phyloP scores from a whole-genome alignment of 176 grass and related monocot species.

The Zoysia pacifica region DNA sequence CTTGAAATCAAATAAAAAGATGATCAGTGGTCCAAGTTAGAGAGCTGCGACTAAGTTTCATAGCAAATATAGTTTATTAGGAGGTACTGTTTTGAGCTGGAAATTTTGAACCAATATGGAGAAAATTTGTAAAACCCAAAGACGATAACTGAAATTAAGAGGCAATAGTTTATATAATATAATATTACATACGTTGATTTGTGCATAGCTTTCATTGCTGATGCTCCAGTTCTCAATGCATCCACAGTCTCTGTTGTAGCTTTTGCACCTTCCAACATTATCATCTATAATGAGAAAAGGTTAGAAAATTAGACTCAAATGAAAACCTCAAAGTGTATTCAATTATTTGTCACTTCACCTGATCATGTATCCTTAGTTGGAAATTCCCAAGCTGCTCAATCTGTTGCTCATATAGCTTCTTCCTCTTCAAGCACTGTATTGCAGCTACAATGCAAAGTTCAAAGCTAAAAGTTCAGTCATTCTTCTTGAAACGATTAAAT shows the following conservation, averaged over 20 bases:
- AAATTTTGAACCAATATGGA: neutral
- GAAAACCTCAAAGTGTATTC: slow-evolving; percentile 3
- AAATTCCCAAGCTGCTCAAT: slow-evolving; percentile 99
- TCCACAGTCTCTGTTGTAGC: slow-evolving; percentile 97
- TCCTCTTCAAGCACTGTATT: slow-evolving; percentile 98
- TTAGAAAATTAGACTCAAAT: slow-evolving; percentile 4
- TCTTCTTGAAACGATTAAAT: slow-evolving; percentile 25
- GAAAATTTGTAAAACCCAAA: neutral
- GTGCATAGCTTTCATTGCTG: slow-evolving; percentile 94
- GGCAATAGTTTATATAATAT: neutral
- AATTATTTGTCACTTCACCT: slow-evolving; percentile 51
- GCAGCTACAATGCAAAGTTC: slow-evolving; percentile 57
- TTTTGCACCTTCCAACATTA: slow-evolving; percentile 96
- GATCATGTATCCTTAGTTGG: slow-evolving; percentile 97
- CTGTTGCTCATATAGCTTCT: slow-evolving; percentile 94
- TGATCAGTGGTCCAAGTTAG: neutral
- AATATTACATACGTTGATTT: slow-evolving; percentile 75
- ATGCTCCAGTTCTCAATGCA: slow-evolving; percentile 92
- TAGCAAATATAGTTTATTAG: neutral
- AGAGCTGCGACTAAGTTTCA: slow-evolving; percentile 1
- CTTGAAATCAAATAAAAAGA: slow-evolving; percentile 7
- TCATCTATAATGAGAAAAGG: slow-evolving; percentile 67
- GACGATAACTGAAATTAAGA: slow-evolving; percentile 22
- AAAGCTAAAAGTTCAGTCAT: slow-evolving; percentile 18
- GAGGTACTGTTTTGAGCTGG: neutral